A percentile compares a stretch with the other conserved stretches of the same genome.
Evolutionary conservation across 2,329 filamentous ascomycete genomes (phyloP).

Genomic region (Tolypocladium endophyticum): DNA sequence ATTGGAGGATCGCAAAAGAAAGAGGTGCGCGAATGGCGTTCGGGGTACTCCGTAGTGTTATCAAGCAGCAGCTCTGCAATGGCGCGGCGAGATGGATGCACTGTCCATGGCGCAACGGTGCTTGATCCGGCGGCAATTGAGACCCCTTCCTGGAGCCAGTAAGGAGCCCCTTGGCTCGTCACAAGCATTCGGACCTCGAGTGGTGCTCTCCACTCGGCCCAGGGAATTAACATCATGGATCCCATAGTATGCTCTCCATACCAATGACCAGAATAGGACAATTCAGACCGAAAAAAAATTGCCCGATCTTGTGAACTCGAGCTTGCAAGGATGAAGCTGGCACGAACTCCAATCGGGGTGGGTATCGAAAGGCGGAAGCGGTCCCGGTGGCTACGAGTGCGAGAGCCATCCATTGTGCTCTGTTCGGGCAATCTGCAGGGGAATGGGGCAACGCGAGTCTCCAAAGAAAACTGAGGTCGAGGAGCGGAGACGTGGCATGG

Average conservation of each 20-base stretch:
- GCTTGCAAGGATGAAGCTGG: background rate
- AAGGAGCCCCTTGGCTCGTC: background rate
- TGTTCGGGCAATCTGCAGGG: background rate
- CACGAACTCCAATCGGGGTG: background rate
- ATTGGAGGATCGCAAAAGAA: background rate
- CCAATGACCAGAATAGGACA: background rate
- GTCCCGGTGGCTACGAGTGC: background rate
- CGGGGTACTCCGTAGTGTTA: no score
- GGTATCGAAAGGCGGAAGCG: background rate
- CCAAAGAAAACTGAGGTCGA: background rate
- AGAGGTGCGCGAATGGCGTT: background rate
- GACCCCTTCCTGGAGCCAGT: background rate
- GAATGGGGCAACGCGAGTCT: background rate
- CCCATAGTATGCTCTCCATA: background rate
- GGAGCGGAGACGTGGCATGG: constrained; percentile 1
- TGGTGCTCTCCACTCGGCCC: background rate
- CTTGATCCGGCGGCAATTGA: background rate
- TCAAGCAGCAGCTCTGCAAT: background rate
- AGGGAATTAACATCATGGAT: background rate
- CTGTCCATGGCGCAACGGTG: background rate
- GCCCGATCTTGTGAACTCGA: background rate
- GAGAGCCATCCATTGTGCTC: background rate
- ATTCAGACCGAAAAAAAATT: background rate
- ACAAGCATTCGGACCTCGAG: background rate
- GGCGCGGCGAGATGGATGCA: background rate